Base-by-base conservation (phyloP, 2,329 filamentous ascomycete species). In the Microdochium nivale region DNA sequence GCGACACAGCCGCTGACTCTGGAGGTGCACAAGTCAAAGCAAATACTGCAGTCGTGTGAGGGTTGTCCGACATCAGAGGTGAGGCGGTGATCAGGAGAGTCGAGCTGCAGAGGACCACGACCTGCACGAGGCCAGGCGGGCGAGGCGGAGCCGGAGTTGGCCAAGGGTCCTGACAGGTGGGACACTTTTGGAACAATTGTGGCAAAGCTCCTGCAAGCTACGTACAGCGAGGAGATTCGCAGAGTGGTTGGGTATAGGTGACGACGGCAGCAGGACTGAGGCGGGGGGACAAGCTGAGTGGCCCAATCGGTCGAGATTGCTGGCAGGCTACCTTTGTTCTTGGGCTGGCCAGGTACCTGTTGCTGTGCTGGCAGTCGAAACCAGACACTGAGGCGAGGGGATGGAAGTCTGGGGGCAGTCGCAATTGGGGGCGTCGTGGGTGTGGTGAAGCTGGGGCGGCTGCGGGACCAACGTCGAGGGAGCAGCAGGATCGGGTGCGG, bases 41-140 rank as follows among this genome's bases (percentile, higher is more conserved):
- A 54, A 51, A 52, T 52, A 53, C 53, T 55, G 54, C 49, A 59
- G 54, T 57, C 52, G 47, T 53, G 51, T 53, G 53, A 56, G 52
- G 50, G 58, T 60, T 59, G 61, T 61, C 56, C 58, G 58, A 59
- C 61, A 59, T 63, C 56, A 62, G 61, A 59, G 58, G 62, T 64
- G 40, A 44, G 40, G 40, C 57, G 58, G 59, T 56, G 63, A 57
- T 30, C 25, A 47, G 49, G 7, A 11, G 50, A 54, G 53, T 51
- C 57, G 57, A 57, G 62, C 56, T 57, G 55, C 59, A 58, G 55
- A 49, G 48, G 19, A 19, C 40, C 40, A 44, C 13, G 40, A 23
- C 40, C 40, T 23, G 40, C 14, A 44, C 40, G 13, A 44, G 10
- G 9, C 14, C 13, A 44, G 40, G 40, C 19, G 19, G 23, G 16